These are phyloP conservation scores for Alternaria longipes DNA, from an alignment of 2,329 filamentous ascomycete genomes.

Conservation along the genomic window DNA sequence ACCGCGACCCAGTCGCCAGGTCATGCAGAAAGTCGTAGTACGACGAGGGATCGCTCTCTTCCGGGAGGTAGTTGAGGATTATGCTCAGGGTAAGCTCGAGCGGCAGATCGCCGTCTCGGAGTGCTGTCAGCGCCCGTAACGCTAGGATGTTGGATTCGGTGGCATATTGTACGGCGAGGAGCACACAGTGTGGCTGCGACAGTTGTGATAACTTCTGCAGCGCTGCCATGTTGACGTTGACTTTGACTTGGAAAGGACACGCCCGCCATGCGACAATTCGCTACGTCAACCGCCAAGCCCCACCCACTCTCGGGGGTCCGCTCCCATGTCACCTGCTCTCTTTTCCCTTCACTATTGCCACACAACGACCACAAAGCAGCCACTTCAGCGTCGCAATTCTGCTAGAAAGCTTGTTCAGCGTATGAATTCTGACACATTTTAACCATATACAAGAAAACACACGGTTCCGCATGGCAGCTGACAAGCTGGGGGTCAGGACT, in stretches of 20 bases:
- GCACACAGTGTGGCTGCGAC: conserved; percentile 73
- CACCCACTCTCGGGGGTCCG: conserved; percentile 22
- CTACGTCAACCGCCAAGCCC: conserved; percentile 33
- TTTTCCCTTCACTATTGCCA: background rate
- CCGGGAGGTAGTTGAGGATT: conserved; percentile 79
- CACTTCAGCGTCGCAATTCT: too few species aligned
- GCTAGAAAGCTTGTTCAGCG: too few species aligned
- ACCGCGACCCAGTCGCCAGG: conserved; percentile 61
- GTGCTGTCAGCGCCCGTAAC: conserved; percentile 67
- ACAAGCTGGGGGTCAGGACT: background rate
- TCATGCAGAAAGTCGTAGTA: conserved; percentile 71
- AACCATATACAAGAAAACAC: background rate
- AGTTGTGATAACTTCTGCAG: conserved; percentile 53
- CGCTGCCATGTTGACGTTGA: conserved; percentile 31
- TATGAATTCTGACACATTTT: background rate
- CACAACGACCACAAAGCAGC: background rate
- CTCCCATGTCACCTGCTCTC: conserved; percentile 5
- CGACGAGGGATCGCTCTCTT: conserved; percentile 69
- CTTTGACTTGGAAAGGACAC: conserved; percentile 16
- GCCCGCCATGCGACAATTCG: conserved; percentile 20
- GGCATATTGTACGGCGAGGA: conserved; percentile 77
- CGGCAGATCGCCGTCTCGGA: conserved; percentile 66
- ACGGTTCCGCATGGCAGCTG: background rate
- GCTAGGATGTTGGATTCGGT: conserved; percentile 70
- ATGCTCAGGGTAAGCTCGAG: conserved; percentile 75